These are phyloP conservation scores for Samsoniella hepiali DNA, from an alignment of 2,329 filamentous ascomycete genomes.

Conservation along the genomic window DNA sequence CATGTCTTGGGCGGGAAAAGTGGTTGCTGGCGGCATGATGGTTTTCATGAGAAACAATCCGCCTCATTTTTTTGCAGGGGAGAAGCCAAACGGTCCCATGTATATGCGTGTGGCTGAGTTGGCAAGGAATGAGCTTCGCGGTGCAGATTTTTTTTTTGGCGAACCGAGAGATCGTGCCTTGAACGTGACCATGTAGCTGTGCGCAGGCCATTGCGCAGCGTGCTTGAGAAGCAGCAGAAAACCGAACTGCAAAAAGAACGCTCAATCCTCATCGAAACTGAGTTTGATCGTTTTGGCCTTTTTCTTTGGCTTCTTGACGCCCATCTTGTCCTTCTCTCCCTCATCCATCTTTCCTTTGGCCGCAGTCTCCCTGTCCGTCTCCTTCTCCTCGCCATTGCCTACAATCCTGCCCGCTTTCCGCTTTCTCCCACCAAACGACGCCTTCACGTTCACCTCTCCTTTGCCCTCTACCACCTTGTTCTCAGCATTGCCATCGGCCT, in stretches of 20 bases:
- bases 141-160: no score
- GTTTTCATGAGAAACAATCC: no score
- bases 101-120: no score
- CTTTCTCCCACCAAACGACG: conserved; percentile 44
- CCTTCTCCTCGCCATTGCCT: conserved; percentile 32
- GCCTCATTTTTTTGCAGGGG: no score
- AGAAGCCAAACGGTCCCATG: no score
- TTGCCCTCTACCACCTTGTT: conserved; percentile 26
- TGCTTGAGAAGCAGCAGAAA: no score
- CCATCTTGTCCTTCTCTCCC: conserved; percentile 23
- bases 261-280: conserved; percentile 60
- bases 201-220: no score
- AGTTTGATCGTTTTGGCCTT: conserved; percentile 64
- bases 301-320: conserved; percentile 43
- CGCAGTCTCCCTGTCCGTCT: conserved; percentile 26
- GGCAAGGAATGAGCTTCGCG: no score
- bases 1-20: no score
- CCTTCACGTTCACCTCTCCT: conserved; percentile 29
- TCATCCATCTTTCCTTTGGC: conserved; percentile 25
- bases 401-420: conserved; percentile 53
- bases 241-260: background rate
- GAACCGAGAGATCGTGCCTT: no score
- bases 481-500: conserved; percentile 9
- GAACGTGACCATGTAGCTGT: no score
- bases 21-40: no score